These are phyloP conservation scores for Xylaria acuta DNA, from an alignment of 495 filamentous ascomycete species.

Conservation along the genomic window DNA sequence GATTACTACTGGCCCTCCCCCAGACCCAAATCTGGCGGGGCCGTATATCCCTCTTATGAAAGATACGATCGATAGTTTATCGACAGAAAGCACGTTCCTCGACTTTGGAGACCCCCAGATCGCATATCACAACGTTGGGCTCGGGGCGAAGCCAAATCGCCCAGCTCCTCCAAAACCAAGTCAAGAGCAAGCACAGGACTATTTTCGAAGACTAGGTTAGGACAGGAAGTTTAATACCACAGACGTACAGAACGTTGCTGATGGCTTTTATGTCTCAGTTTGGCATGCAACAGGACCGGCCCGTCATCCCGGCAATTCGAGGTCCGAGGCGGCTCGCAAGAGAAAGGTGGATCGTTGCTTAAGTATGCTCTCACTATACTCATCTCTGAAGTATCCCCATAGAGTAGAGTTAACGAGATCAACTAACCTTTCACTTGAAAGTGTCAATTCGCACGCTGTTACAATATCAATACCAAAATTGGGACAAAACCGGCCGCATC, in stretches of 20 bases:
- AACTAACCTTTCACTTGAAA: background rate
- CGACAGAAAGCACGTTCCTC: background rate
- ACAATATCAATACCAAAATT: background rate
- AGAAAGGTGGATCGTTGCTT: background rate
- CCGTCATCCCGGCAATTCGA: background rate
- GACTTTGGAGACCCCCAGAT: background rate
- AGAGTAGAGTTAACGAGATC: background rate
- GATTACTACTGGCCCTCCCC: background rate
- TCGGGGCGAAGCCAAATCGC: background rate
- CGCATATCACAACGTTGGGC: background rate
- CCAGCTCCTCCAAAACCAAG: background rate
- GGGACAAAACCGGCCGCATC: background rate
- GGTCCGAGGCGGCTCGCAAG: background rate
- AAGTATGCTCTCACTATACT: background rate
- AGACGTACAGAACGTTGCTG: background rate
- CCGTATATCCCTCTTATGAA: background rate
- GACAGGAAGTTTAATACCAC: background rate
- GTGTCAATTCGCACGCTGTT: conserved; percentile 1
- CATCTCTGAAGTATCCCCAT: background rate
- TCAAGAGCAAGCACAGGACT: background rate
- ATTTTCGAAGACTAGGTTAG: background rate
- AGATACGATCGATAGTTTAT: background rate
- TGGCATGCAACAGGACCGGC: background rate
- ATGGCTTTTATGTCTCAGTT: background rate
- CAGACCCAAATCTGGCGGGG: background rate